Evolutionary conservation across 2,329 filamentous ascomycete genomes (phyloP).

Genomic region (Monilinia laxa): DNA sequence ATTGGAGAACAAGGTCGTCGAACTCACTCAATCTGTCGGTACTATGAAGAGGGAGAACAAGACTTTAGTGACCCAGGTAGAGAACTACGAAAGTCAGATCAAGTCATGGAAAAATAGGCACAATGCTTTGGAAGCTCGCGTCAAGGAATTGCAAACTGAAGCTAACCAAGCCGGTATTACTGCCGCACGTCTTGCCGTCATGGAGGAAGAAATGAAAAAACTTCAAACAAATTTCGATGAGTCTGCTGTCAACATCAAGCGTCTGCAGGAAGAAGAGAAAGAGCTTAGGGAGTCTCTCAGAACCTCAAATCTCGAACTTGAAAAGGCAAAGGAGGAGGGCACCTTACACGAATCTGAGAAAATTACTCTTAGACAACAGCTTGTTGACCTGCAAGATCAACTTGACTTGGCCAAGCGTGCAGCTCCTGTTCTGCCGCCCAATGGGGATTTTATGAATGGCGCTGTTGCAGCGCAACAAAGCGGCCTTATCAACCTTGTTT

Average conservation of each 20-base stretch:
- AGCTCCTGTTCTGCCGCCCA: constrained; percentile 61
- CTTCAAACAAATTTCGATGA: constrained; percentile 88
- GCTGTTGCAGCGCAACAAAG: constrained; percentile 55
- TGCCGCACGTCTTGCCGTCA: constrained; percentile 81
- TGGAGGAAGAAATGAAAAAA: constrained; percentile 95
- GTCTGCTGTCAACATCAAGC: constrained; percentile 84
- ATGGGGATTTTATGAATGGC: constrained; percentile 68
- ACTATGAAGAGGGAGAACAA: constrained; percentile 96
- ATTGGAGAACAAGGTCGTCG: constrained; percentile 98
- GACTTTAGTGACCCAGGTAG: constrained; percentile 78
- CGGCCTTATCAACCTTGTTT: constrained; percentile 93
- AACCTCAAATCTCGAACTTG: constrained; percentile 75
- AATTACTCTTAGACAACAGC: constrained; percentile 77
- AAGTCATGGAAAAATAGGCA: constrained; percentile 94
- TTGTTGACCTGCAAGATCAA: constrained; percentile 87
- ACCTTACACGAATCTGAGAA: constrained; percentile 82
- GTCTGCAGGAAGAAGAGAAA: constrained; percentile 92
- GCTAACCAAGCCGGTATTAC: constrained; percentile 97
- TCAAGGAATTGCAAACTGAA: constrained; percentile 92
- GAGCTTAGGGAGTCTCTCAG: constrained; percentile 80
- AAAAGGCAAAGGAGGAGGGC: constrained; percentile 72
- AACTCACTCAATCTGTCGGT: constrained; percentile 90
- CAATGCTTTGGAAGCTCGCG: constrained; percentile 82
- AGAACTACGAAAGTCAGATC: constrained; percentile 94
- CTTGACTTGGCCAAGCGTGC: constrained; percentile 78